Base-by-base conservation (phyloP, 1,139 yeast genomes). In the Kluyveromyces sp. region DNA sequence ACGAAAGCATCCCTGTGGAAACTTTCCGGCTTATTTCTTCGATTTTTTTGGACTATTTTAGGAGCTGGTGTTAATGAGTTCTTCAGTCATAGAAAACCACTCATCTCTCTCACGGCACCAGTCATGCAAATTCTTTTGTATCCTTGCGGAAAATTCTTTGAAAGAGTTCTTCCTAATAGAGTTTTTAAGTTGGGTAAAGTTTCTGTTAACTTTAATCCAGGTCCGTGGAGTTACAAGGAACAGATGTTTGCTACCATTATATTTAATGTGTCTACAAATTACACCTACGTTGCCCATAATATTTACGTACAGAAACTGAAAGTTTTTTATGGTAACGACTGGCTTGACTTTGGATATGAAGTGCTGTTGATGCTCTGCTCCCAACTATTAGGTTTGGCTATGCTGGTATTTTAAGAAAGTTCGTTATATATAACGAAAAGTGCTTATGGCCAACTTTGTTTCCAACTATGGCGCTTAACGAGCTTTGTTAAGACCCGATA, bases 211-310 rank as follows among this genome's bases (percentile, higher is more conserved):
- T 47, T 55, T 34, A 79, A 34, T 34, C 36, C 81, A 1, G 82
- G 82, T 5, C 79, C 79, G 4, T 83, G 87, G 85, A 69, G 74
- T 34, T 72, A 68, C 55, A 83, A 83, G 61, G 92, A 83, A 59
- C 87, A 83, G 67, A 77, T 79, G 80, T 67, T 79, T 50, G 69
- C 79, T 2, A 75, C 83, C 0, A 52, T 75, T 33, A 66, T 74
- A 52, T 71, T 72, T 54, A 65, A 72, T 34, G 69, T 69, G 41
- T 61, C 74, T n/a, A 63, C 68, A 37, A 70, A 70, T 28, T 60
- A 70, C 39, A 69, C 75, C 36, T 74, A 75, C 47, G 75, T 72
- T 7, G 58, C 64, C 30, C 67, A 66, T 49, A 75, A 75, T 53
- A 69, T 75, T 48, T 66, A 70, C 45, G 74, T 70, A 26, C 79